phyloP scores from a whole-genome alignment of 768 basidiomycete genomes.

The Termitomyces sp. region DNA sequence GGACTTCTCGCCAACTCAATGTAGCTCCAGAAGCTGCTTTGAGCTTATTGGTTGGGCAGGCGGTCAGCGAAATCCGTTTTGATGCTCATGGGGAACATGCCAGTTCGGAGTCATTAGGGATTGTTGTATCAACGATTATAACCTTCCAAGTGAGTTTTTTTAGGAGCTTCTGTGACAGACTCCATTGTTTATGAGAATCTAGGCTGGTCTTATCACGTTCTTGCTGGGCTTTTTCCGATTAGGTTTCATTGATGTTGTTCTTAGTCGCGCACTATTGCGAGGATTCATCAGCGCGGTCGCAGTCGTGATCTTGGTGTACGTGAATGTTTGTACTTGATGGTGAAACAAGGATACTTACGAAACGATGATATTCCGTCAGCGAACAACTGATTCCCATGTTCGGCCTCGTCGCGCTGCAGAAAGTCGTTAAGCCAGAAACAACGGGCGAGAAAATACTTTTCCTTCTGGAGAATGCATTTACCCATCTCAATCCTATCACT shows the following conservation, averaged over 20 bases:
- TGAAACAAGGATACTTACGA: neutral
- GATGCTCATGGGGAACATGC: constrained; percentile 38
- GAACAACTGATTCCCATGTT: constrained; percentile 91
- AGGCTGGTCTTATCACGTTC: constrained; percentile 86
- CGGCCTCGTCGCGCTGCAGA: constrained; percentile 61
- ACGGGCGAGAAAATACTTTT: constrained; percentile 80
- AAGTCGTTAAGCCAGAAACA: constrained; percentile 53
- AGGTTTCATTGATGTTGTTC: constrained; percentile 91
- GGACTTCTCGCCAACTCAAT: constrained; percentile 77
- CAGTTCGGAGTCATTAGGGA: constrained; percentile 46
- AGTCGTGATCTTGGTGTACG: constrained; percentile 80
- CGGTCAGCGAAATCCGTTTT: constrained; percentile 66
- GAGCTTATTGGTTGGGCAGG: constrained; percentile 84
- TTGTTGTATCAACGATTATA: constrained; percentile 76
- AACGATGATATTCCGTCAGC: constrained; percentile 31
- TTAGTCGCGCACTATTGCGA: constrained; percentile 82
- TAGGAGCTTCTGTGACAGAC: neutral
- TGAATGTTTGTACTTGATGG: constrained; percentile 7
- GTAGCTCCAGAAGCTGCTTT: constrained; percentile 90
- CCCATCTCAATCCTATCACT: constrained; percentile 62
- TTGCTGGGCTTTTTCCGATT: constrained; percentile 83
- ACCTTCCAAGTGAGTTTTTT: constrained; percentile 65
- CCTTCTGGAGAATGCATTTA: constrained; percentile 54
- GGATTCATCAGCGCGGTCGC: constrained; percentile 88
- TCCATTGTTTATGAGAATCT: constrained; percentile 1